These are phyloP conservation scores for Rauvolfia tetraphylla DNA, from an alignment of 257 asterid genomes.

Conservation along the genomic window DNA sequence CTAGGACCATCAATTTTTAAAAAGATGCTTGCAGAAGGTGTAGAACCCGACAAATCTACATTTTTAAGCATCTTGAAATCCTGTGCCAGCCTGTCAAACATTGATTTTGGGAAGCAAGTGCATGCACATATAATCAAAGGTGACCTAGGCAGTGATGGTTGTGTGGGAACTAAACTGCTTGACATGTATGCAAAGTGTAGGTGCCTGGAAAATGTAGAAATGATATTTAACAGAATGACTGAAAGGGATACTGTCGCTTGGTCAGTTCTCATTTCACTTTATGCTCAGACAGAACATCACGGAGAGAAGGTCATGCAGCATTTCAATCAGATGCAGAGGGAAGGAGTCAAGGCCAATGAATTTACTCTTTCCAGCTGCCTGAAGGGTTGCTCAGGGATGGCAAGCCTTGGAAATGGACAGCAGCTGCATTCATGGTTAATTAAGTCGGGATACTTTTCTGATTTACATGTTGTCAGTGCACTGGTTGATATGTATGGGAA, in stretches of 20 bases:
- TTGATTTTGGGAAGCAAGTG: conserved; percentile 65
- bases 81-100: conserved; percentile 51
- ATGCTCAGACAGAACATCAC: conserved; percentile 60
- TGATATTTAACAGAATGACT: conserved; percentile 46
- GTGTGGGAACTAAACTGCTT: conserved; percentile 62
- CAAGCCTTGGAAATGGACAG: conserved; percentile 62
- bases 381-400: conserved; percentile 56
- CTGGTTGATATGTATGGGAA: conserved; percentile 76
- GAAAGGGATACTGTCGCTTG: conserved; percentile 59
- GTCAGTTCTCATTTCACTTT: conserved; percentile 61
- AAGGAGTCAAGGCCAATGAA: conserved; percentile 57
- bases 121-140: conserved; percentile 57
- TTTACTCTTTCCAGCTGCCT: conserved; percentile 70
- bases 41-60: conserved; percentile 65
- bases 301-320: conserved; percentile 59
- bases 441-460: conserved; percentile 50
- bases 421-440: conserved; percentile 62
- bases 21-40: conserved; percentile 58
- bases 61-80: conserved; percentile 61
- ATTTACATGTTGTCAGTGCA: conserved; percentile 55
- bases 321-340: conserved; percentile 68
- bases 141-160: conserved; percentile 29
- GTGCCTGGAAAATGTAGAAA: conserved; percentile 49
- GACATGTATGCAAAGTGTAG: conserved; percentile 77
- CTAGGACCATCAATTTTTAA: conserved; percentile 49